A percentile compares a stretch with the other conserved stretches of the same genome.
phyloP scores from a whole-genome alignment of 2,329 filamentous ascomycete species.

The Tricladium varicosporioides region DNA sequence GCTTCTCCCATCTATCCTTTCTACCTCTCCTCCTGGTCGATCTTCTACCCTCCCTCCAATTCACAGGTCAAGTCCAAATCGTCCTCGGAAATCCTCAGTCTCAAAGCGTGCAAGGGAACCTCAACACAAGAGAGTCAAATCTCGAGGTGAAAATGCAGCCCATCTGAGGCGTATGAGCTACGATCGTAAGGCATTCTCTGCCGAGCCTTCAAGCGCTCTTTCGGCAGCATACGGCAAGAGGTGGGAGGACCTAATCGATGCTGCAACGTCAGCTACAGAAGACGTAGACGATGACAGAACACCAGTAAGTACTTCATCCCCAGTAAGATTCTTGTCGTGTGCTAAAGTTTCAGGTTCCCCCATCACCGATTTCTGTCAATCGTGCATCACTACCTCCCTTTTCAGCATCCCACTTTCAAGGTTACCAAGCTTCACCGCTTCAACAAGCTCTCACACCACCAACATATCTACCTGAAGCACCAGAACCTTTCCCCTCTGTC shows the following conservation, averaged over 20 bases:
- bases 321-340: neutral
- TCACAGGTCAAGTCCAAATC: constrained; percentile 68
- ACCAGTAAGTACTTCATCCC: constrained; percentile 58
- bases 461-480: constrained; percentile 59
- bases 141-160: constrained; percentile 63
- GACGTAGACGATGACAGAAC: constrained; percentile 88
- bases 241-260: constrained; percentile 96
- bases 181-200: constrained; percentile 80
- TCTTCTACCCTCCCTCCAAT: constrained; percentile 86
- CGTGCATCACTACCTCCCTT: constrained; percentile 61
- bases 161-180: constrained; percentile 65
- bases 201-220: constrained; percentile 65
- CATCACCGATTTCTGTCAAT: constrained; percentile 63
- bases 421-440: constrained; percentile 85
- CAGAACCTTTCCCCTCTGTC: constrained; percentile 85
- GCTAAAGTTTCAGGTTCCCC: constrained; percentile 53
- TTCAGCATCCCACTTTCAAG: constrained; percentile 57
- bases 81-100: constrained; percentile 83
- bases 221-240: constrained; percentile 71
- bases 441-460: constrained; percentile 90
- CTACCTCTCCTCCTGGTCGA: constrained; percentile 78
- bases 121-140: constrained; percentile 79
- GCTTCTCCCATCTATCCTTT: constrained; percentile 77
- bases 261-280: constrained; percentile 87
- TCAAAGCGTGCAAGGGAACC: constrained; percentile 73